Evolutionary conservation across 225 moss, liverwort and hornwort genomes (phyloP), one percentile per base, ranked within the genome.

Genomic region (Rhytidiadelphus loreus): DNA sequence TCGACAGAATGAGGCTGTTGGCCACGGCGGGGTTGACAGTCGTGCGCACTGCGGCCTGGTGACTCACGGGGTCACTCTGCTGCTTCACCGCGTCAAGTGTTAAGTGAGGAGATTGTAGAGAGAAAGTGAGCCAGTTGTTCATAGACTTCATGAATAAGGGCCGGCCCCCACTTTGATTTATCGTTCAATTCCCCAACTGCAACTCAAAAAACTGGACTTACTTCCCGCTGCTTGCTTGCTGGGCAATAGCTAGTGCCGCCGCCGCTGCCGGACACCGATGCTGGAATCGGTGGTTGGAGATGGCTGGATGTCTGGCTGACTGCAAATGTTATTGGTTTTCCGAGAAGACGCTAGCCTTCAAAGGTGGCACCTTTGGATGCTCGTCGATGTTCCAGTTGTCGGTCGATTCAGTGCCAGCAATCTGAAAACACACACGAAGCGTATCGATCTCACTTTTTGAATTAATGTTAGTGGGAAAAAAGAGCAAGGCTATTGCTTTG

Each of bases 121-220:
- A 91, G 88, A 91, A 94, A 39, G 86, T 92, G 84, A 94, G 94
- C 94, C 94, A 92, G 89, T 92, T 91, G 88, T 91, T 91, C 91
- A 91, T 82, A 88, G 94, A 94, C 92, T 92, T 94, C 94, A 94
- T 94, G 90, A 94, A 94, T 92, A 87, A 89, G 88, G 52, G 74
- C 19, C 78, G 71, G 39, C 85, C 69, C 65, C 69, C 55, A 52
- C 83, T 81, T 65, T 25, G 81, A 50, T 76, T 82, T 64, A n/a
- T 53, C 57, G 87, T 74, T 55, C 82, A 83, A 90, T 87, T 89
- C 82, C 73, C 86, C 62, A 84, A 87, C 88, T 91, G 85, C 87
- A 89, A 87, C 84, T 60, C 62, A 64, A 23, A 57, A 85, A 58
- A 58, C 83, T n/a, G 55, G 21, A 66, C 87, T 81, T 55, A 44